phyloP scores from a whole-genome alignment of 2,329 filamentous ascomycete species.

The Colletotrichum chlorophyti region DNA sequence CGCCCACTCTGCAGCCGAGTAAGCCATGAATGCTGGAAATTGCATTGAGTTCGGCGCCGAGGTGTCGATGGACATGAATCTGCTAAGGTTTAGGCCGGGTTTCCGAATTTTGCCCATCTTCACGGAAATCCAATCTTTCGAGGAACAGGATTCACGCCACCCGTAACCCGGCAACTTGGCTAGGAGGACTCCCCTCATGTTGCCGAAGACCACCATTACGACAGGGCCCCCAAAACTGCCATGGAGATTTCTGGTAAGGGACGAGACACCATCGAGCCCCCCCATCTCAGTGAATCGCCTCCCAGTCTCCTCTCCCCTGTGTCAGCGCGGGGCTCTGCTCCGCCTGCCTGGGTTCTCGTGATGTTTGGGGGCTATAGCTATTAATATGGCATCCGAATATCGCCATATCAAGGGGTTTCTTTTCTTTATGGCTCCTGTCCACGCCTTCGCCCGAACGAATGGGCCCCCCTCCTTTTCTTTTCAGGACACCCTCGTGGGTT shows the following conservation, averaged over 20 bases:
- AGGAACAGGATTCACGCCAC: not conserved
- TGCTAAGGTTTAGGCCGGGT: constrained; percentile 10
- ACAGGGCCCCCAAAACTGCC: too few relatives aligned
- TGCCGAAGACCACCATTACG: too few relatives aligned
- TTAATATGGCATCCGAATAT: constrained; percentile 18
- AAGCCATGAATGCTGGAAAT: constrained; percentile 9
- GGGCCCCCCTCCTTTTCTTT: too few relatives aligned
- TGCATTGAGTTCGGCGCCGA: not conserved
- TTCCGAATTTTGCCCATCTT: not conserved
- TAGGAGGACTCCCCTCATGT: too few relatives aligned
- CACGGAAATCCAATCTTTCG: too few relatives aligned
- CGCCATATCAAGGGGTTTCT: constrained; percentile 4
- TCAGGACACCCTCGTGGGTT: constrained; percentile 13
- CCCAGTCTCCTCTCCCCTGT: not conserved
- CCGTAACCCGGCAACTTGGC: too few relatives aligned
- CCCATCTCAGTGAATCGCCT: too few relatives aligned
- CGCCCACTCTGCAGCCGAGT: too few relatives aligned
- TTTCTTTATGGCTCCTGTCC: not conserved
- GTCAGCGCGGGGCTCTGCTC: not conserved
- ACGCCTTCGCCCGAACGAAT: too few relatives aligned
- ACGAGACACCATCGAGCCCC: not conserved
- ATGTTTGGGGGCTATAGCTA: too few relatives aligned
- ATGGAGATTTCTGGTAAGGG: too few relatives aligned
- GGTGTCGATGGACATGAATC: constrained; percentile 12
- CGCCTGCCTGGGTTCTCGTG: too few relatives aligned